A percentile compares a stretch with the other conserved stretches of the same genome.
phyloP scores from a whole-genome alignment of 176 grass and related monocot species.

The Rhynchospora tenuis region DNA sequence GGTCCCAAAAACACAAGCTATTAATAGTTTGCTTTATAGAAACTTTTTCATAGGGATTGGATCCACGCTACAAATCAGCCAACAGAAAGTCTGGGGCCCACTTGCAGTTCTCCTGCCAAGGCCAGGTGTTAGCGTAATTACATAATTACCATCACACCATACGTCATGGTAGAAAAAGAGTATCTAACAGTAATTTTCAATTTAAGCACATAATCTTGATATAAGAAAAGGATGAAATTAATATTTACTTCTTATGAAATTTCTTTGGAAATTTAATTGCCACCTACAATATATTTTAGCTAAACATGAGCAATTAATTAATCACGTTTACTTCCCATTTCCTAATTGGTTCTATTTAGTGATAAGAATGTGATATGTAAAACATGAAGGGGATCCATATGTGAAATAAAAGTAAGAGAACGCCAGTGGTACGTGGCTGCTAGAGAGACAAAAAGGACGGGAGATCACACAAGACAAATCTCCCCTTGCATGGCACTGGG shows the following conservation, averaged over 20 bases:
- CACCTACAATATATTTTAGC: neutral
- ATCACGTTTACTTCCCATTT: no score
- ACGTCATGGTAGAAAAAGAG: neutral
- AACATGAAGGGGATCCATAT: neutral
- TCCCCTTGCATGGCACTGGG: neutral
- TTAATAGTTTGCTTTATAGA: conserved; percentile 1
- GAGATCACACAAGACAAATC: conserved; percentile 19
- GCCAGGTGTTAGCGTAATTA: neutral
- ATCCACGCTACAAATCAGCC: conserved; percentile 13
- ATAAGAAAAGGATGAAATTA: neutral
- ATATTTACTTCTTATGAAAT: neutral
- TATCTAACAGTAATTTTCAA: neutral
- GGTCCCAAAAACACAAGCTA: neutral
- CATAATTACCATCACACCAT: neutral
- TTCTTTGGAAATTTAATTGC: neutral
- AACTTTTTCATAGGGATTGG: conserved; percentile 13
- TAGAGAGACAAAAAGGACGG: conserved; percentile 16
- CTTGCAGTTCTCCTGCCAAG: conserved; percentile 13
- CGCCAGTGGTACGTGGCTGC: conserved; percentile 4
- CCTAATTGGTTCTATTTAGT: neutral
- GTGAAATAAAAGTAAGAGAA: no score
- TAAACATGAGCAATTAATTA: no score
- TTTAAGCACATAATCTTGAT: neutral
- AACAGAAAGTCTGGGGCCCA: neutral
- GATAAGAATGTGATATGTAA: neutral